Percentiles rank a stretch among this genome's conserved stretches.
These are phyloP conservation scores for Paecilomyces fulvus DNA, from an alignment of 2,329 filamentous ascomycete species.

Conservation along the genomic window DNA sequence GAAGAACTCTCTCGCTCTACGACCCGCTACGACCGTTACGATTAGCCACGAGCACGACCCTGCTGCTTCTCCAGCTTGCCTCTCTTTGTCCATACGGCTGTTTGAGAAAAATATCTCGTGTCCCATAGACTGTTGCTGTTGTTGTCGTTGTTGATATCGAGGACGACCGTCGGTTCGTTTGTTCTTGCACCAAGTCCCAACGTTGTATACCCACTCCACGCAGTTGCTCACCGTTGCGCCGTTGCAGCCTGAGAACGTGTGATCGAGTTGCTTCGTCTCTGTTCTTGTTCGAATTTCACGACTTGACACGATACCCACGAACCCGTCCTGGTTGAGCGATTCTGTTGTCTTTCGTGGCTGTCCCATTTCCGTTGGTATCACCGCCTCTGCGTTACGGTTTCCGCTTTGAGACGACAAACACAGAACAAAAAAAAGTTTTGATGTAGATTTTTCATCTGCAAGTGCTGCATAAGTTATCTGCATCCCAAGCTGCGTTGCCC, in stretches of 20 bases:
- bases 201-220: neutral
- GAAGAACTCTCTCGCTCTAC: slow-evolving; percentile 6
- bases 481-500: slow-evolving; percentile 11
- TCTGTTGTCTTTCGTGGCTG: slow-evolving; percentile 10
- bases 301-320: slow-evolving; percentile 38
- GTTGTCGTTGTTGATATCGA: neutral
- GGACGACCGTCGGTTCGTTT: neutral
- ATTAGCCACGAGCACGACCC: slow-evolving; percentile 10
- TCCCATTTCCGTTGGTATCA: neutral
- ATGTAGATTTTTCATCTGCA: slow-evolving; percentile 15
- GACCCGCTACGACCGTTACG: slow-evolving; percentile 26
- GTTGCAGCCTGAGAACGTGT: neutral
- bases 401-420: slow-evolving; percentile 8
- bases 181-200: neutral
- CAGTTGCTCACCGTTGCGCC: neutral
- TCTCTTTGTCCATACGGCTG: slow-evolving; percentile 8
- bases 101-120: neutral
- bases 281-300: slow-evolving; percentile 27
- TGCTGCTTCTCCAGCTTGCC: slow-evolving; percentile 2
- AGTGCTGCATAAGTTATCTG: slow-evolving; percentile 12
- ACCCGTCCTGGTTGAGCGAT: slow-evolving; percentile 18
- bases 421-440: slow-evolving; percentile 10
- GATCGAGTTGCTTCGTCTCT: slow-evolving; percentile 2
- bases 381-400: slow-evolving; percentile 4
- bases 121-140: neutral